Base-by-base conservation (phyloP, 345 rosid species). In the Gossypium sturtianum region DNA sequence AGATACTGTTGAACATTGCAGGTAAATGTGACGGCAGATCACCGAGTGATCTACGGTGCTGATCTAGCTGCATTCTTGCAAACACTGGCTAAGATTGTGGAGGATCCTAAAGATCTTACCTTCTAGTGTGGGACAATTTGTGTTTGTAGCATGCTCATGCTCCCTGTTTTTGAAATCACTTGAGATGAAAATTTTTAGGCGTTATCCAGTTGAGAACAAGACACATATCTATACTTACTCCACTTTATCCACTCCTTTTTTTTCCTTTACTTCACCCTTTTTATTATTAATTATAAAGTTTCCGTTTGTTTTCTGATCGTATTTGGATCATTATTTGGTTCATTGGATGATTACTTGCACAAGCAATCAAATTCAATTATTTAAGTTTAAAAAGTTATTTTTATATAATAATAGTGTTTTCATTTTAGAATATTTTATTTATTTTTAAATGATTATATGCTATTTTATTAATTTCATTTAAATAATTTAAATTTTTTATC, bases 31-130 rank as follows among this genome's bases (percentile, higher is more conserved):
- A 57, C 62, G 27, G 62, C 62, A 22, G 62, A 57, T 57, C 62
- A 57, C 16, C 62, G 29, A 20, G 62, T 57, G 5, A 57, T 57
- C 29, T 57, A 57, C 13, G 62, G 29, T 22, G 27, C 62, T 57
- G 62, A 57, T 57, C 89, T 94, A 45, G 95, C 98, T 81, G 76
- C 89, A 22, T 94, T 94, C 90, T 84, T 92, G 89, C 97, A 91
- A 87, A 91, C 98, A 67, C 59, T 94, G 77, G 90, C 98, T 15
- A 84, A 89, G 83, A 89, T 91, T 27, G 87, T 94, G 9, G 93
- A 91, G 82, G 94, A 94, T 78, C 62, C 62, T 3, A 57, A 87
- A 77, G 97, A 92, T 74, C 92, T 92, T 49, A 94, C 97, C 52
- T 84, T 90, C 83, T 94, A 88, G 82, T 78, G n/a, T 17, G 20